Evolutionary conservation across 352 stramenopile species (phyloP), one percentile per base, ranked within the genome.

Genomic region (Elongisporangium prolatum): DNA sequence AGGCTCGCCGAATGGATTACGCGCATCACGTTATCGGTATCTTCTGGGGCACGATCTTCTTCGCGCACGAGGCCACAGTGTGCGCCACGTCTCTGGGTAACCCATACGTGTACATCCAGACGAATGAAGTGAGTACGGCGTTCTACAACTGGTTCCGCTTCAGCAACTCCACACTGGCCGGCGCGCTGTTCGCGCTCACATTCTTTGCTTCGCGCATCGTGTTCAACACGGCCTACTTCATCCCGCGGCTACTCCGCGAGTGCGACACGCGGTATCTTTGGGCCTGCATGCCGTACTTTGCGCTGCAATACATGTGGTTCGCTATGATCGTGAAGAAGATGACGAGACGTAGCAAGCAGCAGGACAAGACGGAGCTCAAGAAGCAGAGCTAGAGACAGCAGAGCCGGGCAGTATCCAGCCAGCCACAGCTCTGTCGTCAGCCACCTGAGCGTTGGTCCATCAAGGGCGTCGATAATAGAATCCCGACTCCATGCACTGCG

Each of bases 121-220:
- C 82, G 25, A 91, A 91, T 57, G 82, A 91, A 61, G 68, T 91
- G 56, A 90, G 80, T 64, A 91, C 82, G 56, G 67, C 68, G 52
- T 91, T 91, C 65, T 91, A 90, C 72, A 89, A 89, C 58, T 91
- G 82, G 82, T 89, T 79, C 56, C 74, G 82, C 38, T 72, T 89
- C 57, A 90, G 75, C 48, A 69, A 85, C 67, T 89, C 52, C 66
- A 68, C 53, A 3, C 34, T 80, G 21, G 82, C 82, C 0, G 82
- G 80, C 25, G 69, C 58, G 34, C 61, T 89, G 21, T 91, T 91
- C 57, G 74, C 61, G 34, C 54, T 56, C 48, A 74, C 72, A 24
- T 91, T 91, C 68, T 91, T 91, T 54, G 59, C 78, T 58, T 86
- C 77, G 48, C 77, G 82, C 25, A 78, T 91, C 49, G 65, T 72